Conservation (phyloP, 2,329 filamentous ascomycete species). For the Graphilbum ipis-grandicollis region DNA sequence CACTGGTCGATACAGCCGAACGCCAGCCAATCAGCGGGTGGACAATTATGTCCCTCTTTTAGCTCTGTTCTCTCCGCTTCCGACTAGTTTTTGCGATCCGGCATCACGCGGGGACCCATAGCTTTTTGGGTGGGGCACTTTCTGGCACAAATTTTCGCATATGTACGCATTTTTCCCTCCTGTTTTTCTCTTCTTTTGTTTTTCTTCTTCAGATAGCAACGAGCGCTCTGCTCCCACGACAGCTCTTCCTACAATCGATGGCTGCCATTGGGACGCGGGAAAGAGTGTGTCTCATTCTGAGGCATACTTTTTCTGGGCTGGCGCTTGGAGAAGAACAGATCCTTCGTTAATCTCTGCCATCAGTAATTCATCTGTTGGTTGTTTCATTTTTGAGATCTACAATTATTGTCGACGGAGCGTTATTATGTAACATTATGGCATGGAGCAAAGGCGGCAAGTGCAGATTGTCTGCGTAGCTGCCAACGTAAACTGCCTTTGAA, state of each 20-base stretch:
- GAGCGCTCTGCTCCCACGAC: conserved; percentile 20
- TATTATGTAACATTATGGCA: not conserved
- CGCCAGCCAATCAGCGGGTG: conserved; percentile 8
- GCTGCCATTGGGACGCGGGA: conserved; percentile 1
- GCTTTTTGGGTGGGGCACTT: too few species aligned
- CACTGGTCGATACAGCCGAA: not conserved
- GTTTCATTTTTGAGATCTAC: conserved; percentile 44
- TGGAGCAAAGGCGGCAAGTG: too few species aligned
- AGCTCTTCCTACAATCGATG: not conserved
- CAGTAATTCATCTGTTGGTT: conserved; percentile 28
- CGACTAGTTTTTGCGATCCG: conserved; percentile 7
- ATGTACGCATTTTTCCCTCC: too few species aligned
- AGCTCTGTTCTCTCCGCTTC: conserved; percentile 2
- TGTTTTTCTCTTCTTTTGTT: conserved; percentile 16
- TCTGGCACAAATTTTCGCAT: not conserved
- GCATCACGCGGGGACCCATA: conserved; percentile 9
- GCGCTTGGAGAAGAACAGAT: conserved; percentile 31
- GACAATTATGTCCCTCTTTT: conserved; percentile 8
- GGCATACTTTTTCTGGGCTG: conserved; percentile 6
- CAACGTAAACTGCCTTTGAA: too few species aligned
- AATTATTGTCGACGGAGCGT: conserved; percentile 17
- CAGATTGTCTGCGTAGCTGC: too few species aligned
- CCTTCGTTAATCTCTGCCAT: conserved; percentile 40
- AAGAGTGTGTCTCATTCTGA: conserved; percentile 10
- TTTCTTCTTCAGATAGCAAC: conserved; percentile 32